Percentiles rank a stretch among this genome's conserved stretches.
phyloP scores from a whole-genome alignment of 1,139 yeast species.

The Debaryomyces udenii region DNA sequence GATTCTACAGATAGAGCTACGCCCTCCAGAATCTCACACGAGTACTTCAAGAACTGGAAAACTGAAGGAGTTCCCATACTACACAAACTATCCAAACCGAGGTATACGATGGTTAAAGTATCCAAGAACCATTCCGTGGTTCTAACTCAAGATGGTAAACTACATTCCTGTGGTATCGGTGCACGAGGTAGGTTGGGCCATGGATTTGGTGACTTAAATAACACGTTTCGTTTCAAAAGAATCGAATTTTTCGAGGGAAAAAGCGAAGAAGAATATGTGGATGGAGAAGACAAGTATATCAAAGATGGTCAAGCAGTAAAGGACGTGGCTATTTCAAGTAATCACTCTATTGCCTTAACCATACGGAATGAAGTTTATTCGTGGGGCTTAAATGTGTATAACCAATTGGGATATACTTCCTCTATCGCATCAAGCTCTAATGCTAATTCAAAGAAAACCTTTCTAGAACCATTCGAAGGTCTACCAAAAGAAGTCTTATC shows the following conservation, averaged over 20 bases:
- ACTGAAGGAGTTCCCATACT: constrained; percentile 13
- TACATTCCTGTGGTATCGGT: constrained; percentile 69
- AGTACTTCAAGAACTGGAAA: constrained; percentile 19
- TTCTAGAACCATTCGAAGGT: constrained; percentile 41
- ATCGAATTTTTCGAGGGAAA: constrained; percentile 28
- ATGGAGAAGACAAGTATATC: constrained; percentile 29
- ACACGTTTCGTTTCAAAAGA: constrained; percentile 40
- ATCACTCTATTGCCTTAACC: constrained; percentile 65
- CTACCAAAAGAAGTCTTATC: constrained; percentile 51
- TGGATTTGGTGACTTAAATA: constrained; percentile 38
- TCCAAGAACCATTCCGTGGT: constrained; percentile 71
- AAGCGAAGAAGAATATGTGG: constrained; percentile 21
- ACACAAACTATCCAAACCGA: constrained; percentile 33
- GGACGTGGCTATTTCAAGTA: constrained; percentile 58
- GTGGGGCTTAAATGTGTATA: constrained; percentile 76
- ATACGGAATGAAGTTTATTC: constrained; percentile 57
- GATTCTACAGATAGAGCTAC: constrained; percentile 59
- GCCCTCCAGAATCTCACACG: constrained; percentile 34
- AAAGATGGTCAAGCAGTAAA: constrained; percentile 8
- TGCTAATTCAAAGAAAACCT: constrained; percentile 24
- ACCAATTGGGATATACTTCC: constrained; percentile 65
- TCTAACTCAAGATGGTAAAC: constrained; percentile 55
- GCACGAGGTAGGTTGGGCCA: constrained; percentile 75
- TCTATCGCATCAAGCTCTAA: constrained; percentile 22
- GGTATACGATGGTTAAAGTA: constrained; percentile 49